A percentile compares a stretch with the other conserved stretches of the same genome.
These are phyloP conservation scores for Aspergillus fumigatiaffinis DNA, from an alignment of 2,329 filamentous ascomycete genomes.

Conservation along the genomic window DNA sequence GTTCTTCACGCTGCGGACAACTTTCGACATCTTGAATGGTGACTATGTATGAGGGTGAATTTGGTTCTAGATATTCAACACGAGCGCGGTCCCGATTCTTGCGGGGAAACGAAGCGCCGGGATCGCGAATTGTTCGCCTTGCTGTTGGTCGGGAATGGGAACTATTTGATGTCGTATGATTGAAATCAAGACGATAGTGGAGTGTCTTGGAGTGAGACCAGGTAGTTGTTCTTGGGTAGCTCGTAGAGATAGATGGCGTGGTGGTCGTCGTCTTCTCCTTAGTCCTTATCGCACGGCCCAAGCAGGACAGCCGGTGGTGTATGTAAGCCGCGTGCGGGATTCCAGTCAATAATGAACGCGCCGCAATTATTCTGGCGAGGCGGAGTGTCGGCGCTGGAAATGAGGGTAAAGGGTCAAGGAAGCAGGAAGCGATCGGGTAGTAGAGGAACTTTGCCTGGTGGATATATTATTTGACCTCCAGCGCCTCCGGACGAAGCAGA, in stretches of 20 bases:
- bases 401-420: no score
- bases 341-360: constrained; percentile 1
- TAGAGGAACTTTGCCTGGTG: background rate
- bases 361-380: background rate
- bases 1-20: constrained; percentile 97
- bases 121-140: background rate
- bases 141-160: background rate
- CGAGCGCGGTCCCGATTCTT: constrained; percentile 1
- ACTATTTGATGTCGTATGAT: background rate
- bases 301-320: constrained; percentile 5
- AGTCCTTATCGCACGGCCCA: background rate
- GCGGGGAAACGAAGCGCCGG: background rate
- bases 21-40: constrained; percentile 73
- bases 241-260: background rate
- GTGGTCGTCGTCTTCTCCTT: background rate
- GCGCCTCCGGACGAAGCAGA: background rate
- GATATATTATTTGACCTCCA: background rate
- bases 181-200: background rate
- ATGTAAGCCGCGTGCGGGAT: constrained; percentile 17
- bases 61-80: background rate
- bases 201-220: background rate
- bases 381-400: background rate
- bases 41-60: constrained; percentile 9
- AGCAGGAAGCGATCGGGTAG: no score
- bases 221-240: background rate